Base-by-base conservation (phyloP, 2,329 filamentous ascomycete species). In the Xylaria sp. region DNA sequence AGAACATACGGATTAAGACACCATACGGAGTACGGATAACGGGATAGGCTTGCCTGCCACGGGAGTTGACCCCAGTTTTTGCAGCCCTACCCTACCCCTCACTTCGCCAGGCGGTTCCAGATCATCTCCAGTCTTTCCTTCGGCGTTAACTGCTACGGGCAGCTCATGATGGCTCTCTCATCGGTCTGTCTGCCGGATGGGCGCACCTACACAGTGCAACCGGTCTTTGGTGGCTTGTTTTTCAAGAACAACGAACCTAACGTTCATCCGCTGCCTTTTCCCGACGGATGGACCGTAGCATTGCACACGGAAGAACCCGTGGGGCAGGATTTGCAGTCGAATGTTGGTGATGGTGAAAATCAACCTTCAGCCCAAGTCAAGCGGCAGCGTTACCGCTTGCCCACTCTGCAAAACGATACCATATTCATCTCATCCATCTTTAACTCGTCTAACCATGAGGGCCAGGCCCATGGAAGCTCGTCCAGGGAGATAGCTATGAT, bases 401-500 rank as follows among this genome's bases (percentile, higher is more conserved):
- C 93, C 0, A 96, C 90, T 0, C 78, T 95, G 37, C 83, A 85
- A 37, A 83, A 86, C 72, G 93, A 97, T 74, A 87, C 85, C 67
- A 80, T 97, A 59, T 97, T 92, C 77, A 93, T 97, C 68, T 96
- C 92, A 3, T 93, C 90, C 62, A 92, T 96, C 63, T 93, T 91
- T 54, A 91, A 89, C 66, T 91, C 93, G 0, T 89, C 88, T 54
- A 89, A 80, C 72, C 84, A 77, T 71, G 91, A 96, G 53, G 95
- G 89, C 76, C 91, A 89, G 71, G 85, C 91, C 0, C 83, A 88
- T 1, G 85, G 81, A 11, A 96, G 91, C 63, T 91, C 91, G 0
- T 94, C 91, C 0, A 82, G 92, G 50, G 90, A 96, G 76, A 90
- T 96, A 61, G 93, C 93, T 66, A 92, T 97, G 90, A 96, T 97